A percentile compares a stretch with the other conserved stretches of the same genome.
Conservation (phyloP, 805 yeast species). For the Kluyveromyces starmeri region DNA sequence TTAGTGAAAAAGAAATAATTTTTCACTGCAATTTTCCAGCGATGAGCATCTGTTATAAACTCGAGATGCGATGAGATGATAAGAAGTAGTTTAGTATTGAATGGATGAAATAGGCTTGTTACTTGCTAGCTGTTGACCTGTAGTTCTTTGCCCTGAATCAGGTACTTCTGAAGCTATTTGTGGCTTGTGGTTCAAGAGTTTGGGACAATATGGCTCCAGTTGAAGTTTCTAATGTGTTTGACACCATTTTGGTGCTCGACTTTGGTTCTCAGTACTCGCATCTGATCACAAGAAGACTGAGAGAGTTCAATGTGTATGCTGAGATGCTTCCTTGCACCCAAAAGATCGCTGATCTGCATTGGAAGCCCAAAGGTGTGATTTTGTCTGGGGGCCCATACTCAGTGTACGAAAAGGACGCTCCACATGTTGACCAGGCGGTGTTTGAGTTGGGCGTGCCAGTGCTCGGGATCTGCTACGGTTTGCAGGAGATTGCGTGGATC, state of each 20-base stretch:
- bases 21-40: too few relatives aligned
- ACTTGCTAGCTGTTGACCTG: too few relatives aligned
- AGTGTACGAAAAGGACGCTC: slow-evolving; percentile 90
- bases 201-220: slow-evolving; percentile 17
- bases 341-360: slow-evolving; percentile 80
- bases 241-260: slow-evolving; percentile 94
- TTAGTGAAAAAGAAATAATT: too few relatives aligned
- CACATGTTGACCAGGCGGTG: slow-evolving; percentile 93
- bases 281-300: slow-evolving; percentile 89
- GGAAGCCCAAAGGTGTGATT: slow-evolving; percentile 96
- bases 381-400: slow-evolving; percentile 97
- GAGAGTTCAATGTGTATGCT: slow-evolving; percentile 97
- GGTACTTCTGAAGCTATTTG: too few relatives aligned
- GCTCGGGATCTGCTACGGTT: slow-evolving; percentile 96
- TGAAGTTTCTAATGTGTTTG: slow-evolving; percentile 75
- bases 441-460: slow-evolving; percentile 90
- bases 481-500: slow-evolving; percentile 98
- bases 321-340: slow-evolving; percentile 99
- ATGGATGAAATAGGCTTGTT: too few relatives aligned
- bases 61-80: too few relatives aligned
- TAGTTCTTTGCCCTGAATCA: too few relatives aligned
- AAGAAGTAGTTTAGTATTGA: too few relatives aligned
- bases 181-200: too few relatives aligned
- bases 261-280: slow-evolving; percentile 98
- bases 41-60: too few relatives aligned